A percentile compares a stretch with the other conserved stretches of the same genome.
phyloP scores from a whole-genome alignment of 2,329 filamentous ascomycete genomes.

The Alternaria brassicae region DNA sequence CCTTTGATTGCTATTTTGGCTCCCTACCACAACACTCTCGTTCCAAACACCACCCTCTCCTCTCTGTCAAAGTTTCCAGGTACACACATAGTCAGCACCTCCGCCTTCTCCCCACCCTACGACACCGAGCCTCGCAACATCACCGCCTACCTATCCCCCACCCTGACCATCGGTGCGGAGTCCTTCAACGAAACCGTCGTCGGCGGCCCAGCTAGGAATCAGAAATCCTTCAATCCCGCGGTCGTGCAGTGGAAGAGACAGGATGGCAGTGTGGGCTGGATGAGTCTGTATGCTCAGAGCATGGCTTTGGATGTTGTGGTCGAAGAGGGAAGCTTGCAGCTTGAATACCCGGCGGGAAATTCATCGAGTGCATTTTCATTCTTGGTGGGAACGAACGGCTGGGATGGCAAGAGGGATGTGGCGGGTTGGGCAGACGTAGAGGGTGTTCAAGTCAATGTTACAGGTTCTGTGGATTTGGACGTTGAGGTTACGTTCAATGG shows the following conservation, averaged over 20 bases:
- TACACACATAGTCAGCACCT: constrained; percentile 61
- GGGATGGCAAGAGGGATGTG: constrained; percentile 54
- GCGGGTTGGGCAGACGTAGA: constrained; percentile 57
- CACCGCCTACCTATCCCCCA: constrained; percentile 63
- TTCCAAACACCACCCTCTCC: constrained; percentile 51
- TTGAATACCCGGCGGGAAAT: constrained; percentile 64
- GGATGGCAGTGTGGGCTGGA: constrained; percentile 40
- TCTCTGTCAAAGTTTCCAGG: constrained; percentile 59
- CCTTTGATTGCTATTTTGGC: constrained; percentile 65
- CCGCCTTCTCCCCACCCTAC: constrained; percentile 65
- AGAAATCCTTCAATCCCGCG: constrained; percentile 64
- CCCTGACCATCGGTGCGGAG: constrained; percentile 67
- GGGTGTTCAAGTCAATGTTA: constrained; percentile 56
- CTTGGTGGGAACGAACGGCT: constrained; percentile 57
- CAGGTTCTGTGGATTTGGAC: constrained; percentile 54
- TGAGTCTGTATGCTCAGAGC: constrained; percentile 40
- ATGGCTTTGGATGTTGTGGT: constrained; percentile 32
- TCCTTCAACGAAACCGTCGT: constrained; percentile 64
- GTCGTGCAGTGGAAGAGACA: constrained; percentile 64
- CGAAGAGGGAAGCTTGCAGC: constrained; percentile 49
- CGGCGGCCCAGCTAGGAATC: constrained; percentile 62
- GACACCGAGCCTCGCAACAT: constrained; percentile 66
- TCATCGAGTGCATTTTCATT: constrained; percentile 60
- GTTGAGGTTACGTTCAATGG: constrained; percentile 57
- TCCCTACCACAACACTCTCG: constrained; percentile 57